phyloP scores from a whole-genome alignment of 179 eudicot species.

The Beta lomatogona region DNA sequence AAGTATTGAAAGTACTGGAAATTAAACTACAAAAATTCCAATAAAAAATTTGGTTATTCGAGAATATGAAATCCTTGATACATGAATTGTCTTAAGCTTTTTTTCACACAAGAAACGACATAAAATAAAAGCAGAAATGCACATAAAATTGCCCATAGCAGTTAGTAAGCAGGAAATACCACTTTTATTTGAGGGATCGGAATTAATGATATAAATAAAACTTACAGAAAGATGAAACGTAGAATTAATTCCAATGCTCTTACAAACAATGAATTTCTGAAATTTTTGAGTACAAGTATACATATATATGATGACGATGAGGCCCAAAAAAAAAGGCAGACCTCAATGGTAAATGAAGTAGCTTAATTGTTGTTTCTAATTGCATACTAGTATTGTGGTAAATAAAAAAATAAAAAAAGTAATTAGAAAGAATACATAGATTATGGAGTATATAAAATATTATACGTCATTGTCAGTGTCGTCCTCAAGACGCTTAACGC shows the following conservation, averaged over 20 bases:
- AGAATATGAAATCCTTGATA: too few species aligned
- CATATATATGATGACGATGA: constrained; percentile 34
- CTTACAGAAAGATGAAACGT: background rate
- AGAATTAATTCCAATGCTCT: constrained; percentile 22
- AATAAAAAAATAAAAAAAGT: background rate
- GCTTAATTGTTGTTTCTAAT: background rate
- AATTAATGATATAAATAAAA: background rate
- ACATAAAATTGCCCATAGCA: too few species aligned
- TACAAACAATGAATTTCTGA: constrained; percentile 20
- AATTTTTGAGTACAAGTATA: constrained; percentile 6
- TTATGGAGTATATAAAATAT: background rate
- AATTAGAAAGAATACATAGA: constrained; percentile 20
- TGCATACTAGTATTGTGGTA: constrained; percentile 9
- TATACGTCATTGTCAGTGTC: constrained; percentile 49
- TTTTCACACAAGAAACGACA: too few species aligned
- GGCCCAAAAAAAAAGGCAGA: constrained; percentile 34
- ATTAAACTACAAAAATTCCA: too few species aligned
- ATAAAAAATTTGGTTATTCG: too few species aligned
- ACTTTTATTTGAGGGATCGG: background rate
- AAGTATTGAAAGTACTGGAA: too few species aligned
- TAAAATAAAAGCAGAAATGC: too few species aligned
- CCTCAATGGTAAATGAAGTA: constrained; percentile 19
- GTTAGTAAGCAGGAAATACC: too few species aligned
- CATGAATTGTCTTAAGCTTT: too few species aligned
- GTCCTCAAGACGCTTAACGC: constrained; percentile 38